These are phyloP conservation scores for Scolecobasidium constrictum DNA, from an alignment of 2,329 filamentous ascomycete genomes.

Conservation along the genomic window DNA sequence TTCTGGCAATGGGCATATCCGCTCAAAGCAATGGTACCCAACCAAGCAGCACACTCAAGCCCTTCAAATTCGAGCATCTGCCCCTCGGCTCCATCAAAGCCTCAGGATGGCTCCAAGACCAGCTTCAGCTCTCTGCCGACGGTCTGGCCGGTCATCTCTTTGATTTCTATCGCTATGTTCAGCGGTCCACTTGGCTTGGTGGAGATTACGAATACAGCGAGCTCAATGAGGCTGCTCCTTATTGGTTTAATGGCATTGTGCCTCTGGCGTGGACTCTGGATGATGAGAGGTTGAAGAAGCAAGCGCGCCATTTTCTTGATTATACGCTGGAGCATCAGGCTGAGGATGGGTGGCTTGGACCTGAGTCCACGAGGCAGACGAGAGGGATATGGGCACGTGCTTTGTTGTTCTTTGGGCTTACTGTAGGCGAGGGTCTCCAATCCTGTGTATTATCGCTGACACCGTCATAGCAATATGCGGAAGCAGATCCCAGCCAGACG, in stretches of 20 bases:
- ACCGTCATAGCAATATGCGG: slow-evolving; percentile 30
- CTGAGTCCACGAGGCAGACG: slow-evolving; percentile 26
- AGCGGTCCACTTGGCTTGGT: slow-evolving; percentile 41
- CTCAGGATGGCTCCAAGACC: slow-evolving; percentile 40
- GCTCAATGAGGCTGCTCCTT: slow-evolving; percentile 45
- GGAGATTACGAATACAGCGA: slow-evolving; percentile 40
- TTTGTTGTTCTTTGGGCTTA: slow-evolving; percentile 40
- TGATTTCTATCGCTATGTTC: slow-evolving; percentile 46
- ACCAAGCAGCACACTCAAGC: slow-evolving; percentile 10
- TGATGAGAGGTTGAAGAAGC: slow-evolving; percentile 37
- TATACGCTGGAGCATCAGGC: slow-evolving; percentile 38
- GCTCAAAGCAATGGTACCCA: background rate
- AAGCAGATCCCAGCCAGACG: slow-evolving; percentile 34
- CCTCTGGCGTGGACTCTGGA: slow-evolving; percentile 42
- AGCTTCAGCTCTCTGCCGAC: slow-evolving; percentile 37
- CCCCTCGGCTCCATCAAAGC: slow-evolving; percentile 41
- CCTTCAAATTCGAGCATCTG: slow-evolving; percentile 28
- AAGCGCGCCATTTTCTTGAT: slow-evolving; percentile 35
- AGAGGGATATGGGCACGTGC: slow-evolving; percentile 40
- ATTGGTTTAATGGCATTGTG: slow-evolving; percentile 49
- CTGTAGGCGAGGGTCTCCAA: slow-evolving; percentile 12
- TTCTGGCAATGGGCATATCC: background rate
- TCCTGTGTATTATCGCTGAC: background rate
- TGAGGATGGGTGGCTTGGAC: slow-evolving; percentile 48
- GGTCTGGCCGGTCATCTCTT: slow-evolving; percentile 43